Percentiles rank a stretch among this genome's conserved stretches.
phyloP scores from a whole-genome alignment of 2,329 filamentous ascomycete genomes.

The Lasiodiplodia citricola region DNA sequence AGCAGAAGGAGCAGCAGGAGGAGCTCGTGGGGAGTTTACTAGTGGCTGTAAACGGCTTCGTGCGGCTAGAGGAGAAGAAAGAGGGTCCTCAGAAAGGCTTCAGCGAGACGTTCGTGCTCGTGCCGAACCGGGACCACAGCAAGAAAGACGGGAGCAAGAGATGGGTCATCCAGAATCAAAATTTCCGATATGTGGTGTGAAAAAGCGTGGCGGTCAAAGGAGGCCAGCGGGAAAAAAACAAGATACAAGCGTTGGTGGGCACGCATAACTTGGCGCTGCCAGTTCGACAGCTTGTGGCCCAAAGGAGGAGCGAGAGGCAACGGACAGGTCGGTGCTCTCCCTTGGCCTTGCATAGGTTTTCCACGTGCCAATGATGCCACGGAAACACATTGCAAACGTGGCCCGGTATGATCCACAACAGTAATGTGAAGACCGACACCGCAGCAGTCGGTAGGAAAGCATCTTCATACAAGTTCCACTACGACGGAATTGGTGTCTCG shows the following conservation, averaged over 20 bases:
- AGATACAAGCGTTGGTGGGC: neutral
- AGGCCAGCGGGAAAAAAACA: neutral
- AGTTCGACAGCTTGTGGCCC: too few species aligned
- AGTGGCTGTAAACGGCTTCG: slow-evolving; percentile 74
- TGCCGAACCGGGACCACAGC: slow-evolving; percentile 58
- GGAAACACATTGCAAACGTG: neutral
- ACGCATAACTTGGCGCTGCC: neutral
- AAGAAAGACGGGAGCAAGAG: slow-evolving; percentile 37
- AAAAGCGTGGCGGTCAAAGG: neutral
- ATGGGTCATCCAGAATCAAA: slow-evolving; percentile 51
- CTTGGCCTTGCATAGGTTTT: neutral
- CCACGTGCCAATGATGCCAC: neutral
- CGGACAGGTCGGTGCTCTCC: neutral
- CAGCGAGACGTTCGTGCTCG: slow-evolving; percentile 79
- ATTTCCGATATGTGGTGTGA: slow-evolving; percentile 51
- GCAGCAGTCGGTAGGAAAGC: too few species aligned
- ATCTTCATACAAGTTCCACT: too few species aligned
- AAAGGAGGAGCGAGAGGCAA: neutral
- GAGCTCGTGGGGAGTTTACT: slow-evolving; percentile 71
- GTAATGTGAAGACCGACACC: too few species aligned
- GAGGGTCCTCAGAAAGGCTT: slow-evolving; percentile 72
- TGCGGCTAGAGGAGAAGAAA: slow-evolving; percentile 67
- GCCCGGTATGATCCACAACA: neutral
- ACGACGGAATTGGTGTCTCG: too few species aligned
- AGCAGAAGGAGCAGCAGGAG: slow-evolving; percentile 41